phyloP scores from a whole-genome alignment of 768 basidiomycete species.

The Termitomyces sp. region DNA sequence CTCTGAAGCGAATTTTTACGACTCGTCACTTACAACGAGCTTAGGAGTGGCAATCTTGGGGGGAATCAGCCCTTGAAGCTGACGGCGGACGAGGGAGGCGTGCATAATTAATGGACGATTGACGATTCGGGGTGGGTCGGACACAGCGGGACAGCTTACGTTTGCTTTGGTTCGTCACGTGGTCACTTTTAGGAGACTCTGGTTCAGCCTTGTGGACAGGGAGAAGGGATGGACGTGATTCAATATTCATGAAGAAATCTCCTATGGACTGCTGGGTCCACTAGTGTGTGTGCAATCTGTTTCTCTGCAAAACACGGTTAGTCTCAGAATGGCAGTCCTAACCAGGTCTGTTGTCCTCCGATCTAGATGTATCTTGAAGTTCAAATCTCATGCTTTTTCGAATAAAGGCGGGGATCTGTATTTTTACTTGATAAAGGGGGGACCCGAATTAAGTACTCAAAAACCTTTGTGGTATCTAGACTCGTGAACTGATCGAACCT shows the following conservation, averaged over 20 bases:
- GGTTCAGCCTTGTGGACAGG: not conserved
- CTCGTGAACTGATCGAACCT: not conserved
- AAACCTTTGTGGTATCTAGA: not conserved
- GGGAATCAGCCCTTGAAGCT: conserved; percentile 80
- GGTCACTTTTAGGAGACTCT: not conserved
- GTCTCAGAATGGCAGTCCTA: not conserved
- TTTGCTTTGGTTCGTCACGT: conserved; percentile 7
- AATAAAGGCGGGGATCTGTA: not conserved
- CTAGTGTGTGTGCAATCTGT: not conserved
- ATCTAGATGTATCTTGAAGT: not conserved
- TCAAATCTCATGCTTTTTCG: not conserved
- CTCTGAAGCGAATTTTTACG: not conserved
- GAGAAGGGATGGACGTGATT: no score
- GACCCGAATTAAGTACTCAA: no score
- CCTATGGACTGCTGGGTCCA: not conserved
- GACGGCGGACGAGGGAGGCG: conserved; percentile 77
- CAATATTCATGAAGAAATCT: no score
- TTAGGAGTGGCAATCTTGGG: conserved; percentile 93
- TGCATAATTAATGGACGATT: conserved; percentile 51
- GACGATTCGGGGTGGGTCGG: conserved; percentile 18
- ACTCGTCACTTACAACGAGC: conserved; percentile 59
- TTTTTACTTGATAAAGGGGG: not conserved
- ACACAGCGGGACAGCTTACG: not conserved
- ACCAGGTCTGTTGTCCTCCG: not conserved
- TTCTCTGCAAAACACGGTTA: not conserved